phyloP scores from a whole-genome alignment of 2,329 filamentous ascomycete species.

The Seiridium cupressi region DNA sequence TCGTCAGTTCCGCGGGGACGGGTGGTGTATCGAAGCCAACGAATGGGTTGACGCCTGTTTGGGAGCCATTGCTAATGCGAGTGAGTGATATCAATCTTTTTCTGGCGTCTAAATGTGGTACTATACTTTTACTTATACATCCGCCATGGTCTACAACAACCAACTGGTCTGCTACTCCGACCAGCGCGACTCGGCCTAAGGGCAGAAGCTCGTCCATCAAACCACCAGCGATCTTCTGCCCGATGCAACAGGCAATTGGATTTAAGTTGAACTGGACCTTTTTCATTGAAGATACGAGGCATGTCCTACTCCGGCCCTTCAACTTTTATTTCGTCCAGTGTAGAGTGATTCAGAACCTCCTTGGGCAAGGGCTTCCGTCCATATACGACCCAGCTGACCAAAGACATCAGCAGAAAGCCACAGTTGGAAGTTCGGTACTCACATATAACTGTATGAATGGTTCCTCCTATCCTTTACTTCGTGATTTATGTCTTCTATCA shows the following conservation, averaged over 20 bases:
- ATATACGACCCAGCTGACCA: neutral
- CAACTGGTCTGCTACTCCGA: conserved; percentile 68
- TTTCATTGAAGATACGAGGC: too few relatives aligned
- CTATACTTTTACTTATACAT: neutral
- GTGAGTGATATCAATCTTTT: neutral
- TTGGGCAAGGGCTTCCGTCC: neutral
- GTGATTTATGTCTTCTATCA: neutral
- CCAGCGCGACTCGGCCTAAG: conserved; percentile 63
- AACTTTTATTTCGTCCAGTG: too few relatives aligned
- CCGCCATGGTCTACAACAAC: conserved; percentile 44
- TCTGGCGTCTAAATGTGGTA: neutral
- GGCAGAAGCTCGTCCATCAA: conserved; percentile 69
- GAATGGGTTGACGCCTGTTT: conserved; percentile 56
- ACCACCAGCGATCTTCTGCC: conserved; percentile 51
- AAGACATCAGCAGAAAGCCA: neutral
- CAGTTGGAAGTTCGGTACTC: neutral
- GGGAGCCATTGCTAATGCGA: conserved; percentile 66
- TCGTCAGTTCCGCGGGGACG: conserved; percentile 62
- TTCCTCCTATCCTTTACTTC: neutral
- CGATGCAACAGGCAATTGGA: too few relatives aligned
- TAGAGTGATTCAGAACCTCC: neutral
- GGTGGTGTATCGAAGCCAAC: conserved; percentile 61
- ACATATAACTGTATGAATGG: neutral
- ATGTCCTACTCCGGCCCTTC: too few relatives aligned
- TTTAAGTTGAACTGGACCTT: too few relatives aligned